These are phyloP conservation scores for Straminergon stramineum DNA, from an alignment of 225 moss, liverwort and hornwort species.

Conservation along the genomic window DNA sequence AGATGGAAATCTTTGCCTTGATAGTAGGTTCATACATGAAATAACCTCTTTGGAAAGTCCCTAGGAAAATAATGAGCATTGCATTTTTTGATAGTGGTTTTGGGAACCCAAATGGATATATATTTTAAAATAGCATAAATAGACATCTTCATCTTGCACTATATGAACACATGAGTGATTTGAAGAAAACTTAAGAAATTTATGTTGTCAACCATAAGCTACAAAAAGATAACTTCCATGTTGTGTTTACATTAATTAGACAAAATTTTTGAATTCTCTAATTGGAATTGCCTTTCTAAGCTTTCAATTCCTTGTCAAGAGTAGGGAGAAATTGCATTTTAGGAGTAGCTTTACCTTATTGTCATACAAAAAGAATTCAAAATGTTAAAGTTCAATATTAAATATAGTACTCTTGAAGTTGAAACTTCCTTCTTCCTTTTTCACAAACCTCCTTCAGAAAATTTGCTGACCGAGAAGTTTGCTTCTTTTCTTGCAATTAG, in stretches of 20 bases:
- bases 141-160: background rate
- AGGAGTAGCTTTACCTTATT: background rate
- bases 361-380: background rate
- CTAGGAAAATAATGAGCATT: background rate
- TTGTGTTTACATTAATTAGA: background rate
- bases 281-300: background rate
- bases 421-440: background rate
- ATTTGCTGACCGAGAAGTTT: rapidly evolving
- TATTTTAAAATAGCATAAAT: background rate
- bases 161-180: background rate
- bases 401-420: background rate
- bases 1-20: background rate
- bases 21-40: rapidly evolving
- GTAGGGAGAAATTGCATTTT: background rate
- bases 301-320: background rate
- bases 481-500: background rate
- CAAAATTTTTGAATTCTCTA: background rate
- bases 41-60: background rate
- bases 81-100: background rate
- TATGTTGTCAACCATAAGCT: rapidly evolving
- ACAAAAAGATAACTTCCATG: background rate
- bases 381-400: background rate
- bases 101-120: background rate
- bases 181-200: background rate
- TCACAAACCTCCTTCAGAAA: background rate